These are phyloP conservation scores for Sungouiella thailandica DNA, from an alignment of 805 yeast species.

Conservation along the genomic window DNA sequence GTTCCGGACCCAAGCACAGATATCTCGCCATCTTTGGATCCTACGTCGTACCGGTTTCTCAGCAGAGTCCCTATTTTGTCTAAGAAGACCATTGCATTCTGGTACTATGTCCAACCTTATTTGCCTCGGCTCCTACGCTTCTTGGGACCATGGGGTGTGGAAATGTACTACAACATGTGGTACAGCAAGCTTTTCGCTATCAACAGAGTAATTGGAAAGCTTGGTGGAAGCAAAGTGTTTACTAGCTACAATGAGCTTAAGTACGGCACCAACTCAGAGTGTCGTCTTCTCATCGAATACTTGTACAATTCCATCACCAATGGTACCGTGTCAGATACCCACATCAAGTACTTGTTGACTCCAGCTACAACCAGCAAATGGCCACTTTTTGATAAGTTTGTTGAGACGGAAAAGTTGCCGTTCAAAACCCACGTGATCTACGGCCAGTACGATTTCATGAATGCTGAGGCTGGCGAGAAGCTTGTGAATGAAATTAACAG, in stretches of 20 bases:
- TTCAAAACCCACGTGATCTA: conserved; percentile 47
- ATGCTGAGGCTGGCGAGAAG: conserved; percentile 46
- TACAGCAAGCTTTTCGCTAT: conserved; percentile 35
- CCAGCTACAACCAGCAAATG: conserved; percentile 58
- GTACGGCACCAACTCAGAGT: conserved; percentile 37
- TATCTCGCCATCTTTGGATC: conserved; percentile 37
- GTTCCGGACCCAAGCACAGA: conserved; percentile 5
- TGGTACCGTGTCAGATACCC: conserved; percentile 36
- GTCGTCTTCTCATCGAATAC: conserved; percentile 33
- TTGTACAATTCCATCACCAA: conserved; percentile 36
- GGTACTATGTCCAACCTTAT: conserved; percentile 41
- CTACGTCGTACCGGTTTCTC: conserved; percentile 40
- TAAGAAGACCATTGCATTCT: conserved; percentile 21
- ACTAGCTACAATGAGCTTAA: conserved; percentile 24
- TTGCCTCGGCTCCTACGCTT: conserved; percentile 45
- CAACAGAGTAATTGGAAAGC: conserved; percentile 27
- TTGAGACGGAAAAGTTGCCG: conserved; percentile 5
- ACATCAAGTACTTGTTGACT: conserved; percentile 46
- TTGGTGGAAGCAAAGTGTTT: conserved; percentile 26
- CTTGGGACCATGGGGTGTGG: conserved; percentile 39
- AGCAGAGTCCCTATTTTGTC: conserved; percentile 43
- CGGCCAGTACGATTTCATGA: conserved; percentile 77
- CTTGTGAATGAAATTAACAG: conserved; percentile 21
- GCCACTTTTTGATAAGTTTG: conserved; percentile 60
- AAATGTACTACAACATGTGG: conserved; percentile 37